Evolutionary conservation across 2,329 filamentous ascomycete species (phyloP).

Genomic region (Aspergillus proliferans): DNA sequence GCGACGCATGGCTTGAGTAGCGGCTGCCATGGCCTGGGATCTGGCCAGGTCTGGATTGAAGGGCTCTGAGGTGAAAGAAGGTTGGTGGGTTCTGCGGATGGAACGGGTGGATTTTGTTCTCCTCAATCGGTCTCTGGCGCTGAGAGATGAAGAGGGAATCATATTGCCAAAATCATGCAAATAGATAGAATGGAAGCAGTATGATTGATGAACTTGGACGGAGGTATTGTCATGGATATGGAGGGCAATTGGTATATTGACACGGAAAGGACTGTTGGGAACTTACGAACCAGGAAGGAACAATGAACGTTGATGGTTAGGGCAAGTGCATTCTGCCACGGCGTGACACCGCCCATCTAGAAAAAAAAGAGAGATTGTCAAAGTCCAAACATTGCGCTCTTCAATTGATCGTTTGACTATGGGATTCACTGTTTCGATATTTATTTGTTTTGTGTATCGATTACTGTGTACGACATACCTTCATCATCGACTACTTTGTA

Average conservation of each 20-base stretch:
- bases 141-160: constrained; percentile 23
- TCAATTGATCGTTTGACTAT: too few relatives aligned
- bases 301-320: background rate
- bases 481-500: too few relatives aligned
- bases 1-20: constrained; percentile 37
- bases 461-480: too few relatives aligned
- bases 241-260: background rate
- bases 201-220: constrained; percentile 3
- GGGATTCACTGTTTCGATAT: too few relatives aligned
- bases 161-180: constrained; percentile 12
- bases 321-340: background rate
- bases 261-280: too few relatives aligned
- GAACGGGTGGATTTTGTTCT: constrained; percentile 36
- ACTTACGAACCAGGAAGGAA: background rate
- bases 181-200: constrained; percentile 4
- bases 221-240: constrained; percentile 2
- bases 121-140: constrained; percentile 25
- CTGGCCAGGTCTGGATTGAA: constrained; percentile 26
- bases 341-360: too few relatives aligned
- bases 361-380: too few relatives aligned
- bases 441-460: too few relatives aligned
- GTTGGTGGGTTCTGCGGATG: constrained; percentile 24
- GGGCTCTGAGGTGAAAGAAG: constrained; percentile 16
- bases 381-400: too few relatives aligned
- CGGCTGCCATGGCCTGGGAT: constrained; percentile 36